A percentile compares a stretch with the other conserved stretches of the same genome.
phyloP scores from a whole-genome alignment of 805 yeast genomes.

The Nakazawaea populi region DNA sequence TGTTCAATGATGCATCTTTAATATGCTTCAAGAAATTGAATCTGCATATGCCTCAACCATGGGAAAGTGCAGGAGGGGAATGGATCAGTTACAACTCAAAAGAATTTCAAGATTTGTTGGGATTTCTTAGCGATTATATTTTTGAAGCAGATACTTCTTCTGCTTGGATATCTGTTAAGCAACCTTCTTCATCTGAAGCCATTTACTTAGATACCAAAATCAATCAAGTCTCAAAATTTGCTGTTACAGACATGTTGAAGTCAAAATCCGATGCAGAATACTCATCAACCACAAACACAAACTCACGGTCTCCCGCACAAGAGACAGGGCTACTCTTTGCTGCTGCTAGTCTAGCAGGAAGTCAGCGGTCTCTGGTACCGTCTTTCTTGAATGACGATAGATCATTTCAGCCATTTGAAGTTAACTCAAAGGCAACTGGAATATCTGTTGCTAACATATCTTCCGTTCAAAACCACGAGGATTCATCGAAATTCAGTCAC shows the following conservation, averaged over 20 bases:
- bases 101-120: neutral
- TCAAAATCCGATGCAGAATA: neutral
- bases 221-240: neutral
- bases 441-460: neutral
- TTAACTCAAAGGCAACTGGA: neutral
- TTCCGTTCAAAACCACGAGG: neutral
- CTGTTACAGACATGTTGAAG: neutral
- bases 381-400: neutral
- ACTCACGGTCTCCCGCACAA: neutral
- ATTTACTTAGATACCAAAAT: neutral
- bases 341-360: neutral
- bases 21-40: constrained; percentile 19
- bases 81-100: neutral
- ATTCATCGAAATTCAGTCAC: neutral
- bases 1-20: constrained; percentile 26
- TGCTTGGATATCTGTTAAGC: neutral
- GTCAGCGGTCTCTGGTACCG: too few species aligned
- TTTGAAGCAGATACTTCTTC: neutral
- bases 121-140: neutral
- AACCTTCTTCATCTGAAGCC: neutral
- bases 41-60: neutral
- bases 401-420: neutral
- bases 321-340: neutral
- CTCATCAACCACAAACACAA: neutral
- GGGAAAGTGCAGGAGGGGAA: neutral